A percentile compares a stretch with the other conserved stretches of the same genome.
Conservation (phyloP, 2,329 filamentous ascomycete species). For the Biscogniauxia mediterranea region DNA sequence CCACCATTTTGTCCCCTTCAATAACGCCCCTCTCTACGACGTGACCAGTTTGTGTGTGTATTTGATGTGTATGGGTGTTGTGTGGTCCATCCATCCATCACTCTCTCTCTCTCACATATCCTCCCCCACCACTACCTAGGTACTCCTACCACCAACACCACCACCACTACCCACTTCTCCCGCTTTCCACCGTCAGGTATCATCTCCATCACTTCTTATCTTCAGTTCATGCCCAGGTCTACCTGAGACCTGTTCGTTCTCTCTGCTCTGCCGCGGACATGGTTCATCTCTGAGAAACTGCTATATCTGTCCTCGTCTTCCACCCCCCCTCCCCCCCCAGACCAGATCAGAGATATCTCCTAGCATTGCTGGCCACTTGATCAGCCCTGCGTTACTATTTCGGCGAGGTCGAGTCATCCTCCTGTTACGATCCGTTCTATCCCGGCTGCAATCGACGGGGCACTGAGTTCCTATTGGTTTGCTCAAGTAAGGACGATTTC, state of each 20-base stretch:
- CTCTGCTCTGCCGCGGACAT: constrained; percentile 12
- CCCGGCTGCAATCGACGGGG: constrained; percentile 1
- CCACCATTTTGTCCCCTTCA: not conserved
- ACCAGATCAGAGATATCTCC: constrained; percentile 2
- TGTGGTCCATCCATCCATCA: no score
- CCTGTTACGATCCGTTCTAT: constrained; percentile 2
- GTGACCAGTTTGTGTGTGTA: not conserved
- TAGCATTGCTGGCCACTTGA: constrained; percentile 3
- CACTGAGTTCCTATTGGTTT: not conserved
- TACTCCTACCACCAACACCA: no score
- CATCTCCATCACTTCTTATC: constrained; percentile 10
- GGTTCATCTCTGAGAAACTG: constrained; percentile 11
- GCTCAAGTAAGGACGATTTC: constrained; percentile 14
- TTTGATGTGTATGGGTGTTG: no score
- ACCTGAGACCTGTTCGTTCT: constrained; percentile 3
- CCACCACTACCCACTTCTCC: constrained; percentile 7
- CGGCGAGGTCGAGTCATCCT: constrained; percentile 19
- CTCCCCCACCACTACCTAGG: not conserved
- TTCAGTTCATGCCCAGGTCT: not conserved
- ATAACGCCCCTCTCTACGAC: not conserved
- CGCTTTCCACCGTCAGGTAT: constrained; percentile 10
- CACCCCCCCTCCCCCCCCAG: constrained; percentile 1
- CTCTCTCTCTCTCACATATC: not conserved
- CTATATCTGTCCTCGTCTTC: constrained; percentile 18
- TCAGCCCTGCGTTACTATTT: not conserved